These are phyloP conservation scores for Backusella tarrabulga DNA, from an alignment of 192 early-diverging fungal species.

Conservation along the genomic window DNA sequence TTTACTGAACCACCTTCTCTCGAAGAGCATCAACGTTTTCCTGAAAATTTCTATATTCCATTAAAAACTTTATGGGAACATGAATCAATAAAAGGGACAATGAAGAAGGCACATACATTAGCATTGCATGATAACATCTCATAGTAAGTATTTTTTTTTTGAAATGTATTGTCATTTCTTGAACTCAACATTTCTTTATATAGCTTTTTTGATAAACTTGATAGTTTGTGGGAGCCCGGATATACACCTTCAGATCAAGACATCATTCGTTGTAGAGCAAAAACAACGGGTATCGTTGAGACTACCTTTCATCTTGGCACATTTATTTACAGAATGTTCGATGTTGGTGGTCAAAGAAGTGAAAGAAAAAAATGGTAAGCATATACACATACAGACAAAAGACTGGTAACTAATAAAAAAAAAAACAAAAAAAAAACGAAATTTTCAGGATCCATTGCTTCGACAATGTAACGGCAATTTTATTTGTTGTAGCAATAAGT, in stretches of 20 bases:
- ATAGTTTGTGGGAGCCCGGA: slow-evolving; percentile 41
- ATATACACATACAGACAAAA: background rate
- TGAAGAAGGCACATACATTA: slow-evolving; percentile 42
- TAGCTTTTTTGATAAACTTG: slow-evolving; percentile 53
- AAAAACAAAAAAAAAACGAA: background rate
- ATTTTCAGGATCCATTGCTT: slow-evolving; percentile 43
- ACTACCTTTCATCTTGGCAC: slow-evolving; percentile 53
- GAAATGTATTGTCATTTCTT: background rate
- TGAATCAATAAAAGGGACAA: slow-evolving; percentile 40
- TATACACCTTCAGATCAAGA: slow-evolving; percentile 60
- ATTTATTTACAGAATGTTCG: slow-evolving; percentile 81
- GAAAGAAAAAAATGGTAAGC: slow-evolving; percentile 93
- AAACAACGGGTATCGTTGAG: slow-evolving; percentile 65
- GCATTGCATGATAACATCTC: slow-evolving; percentile 51
- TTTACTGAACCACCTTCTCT: slow-evolving; percentile 40
- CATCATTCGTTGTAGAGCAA: slow-evolving; percentile 57
- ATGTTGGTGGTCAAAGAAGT: slow-evolving; percentile 96
- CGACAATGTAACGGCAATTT: slow-evolving; percentile 54
- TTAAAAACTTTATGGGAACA: slow-evolving; percentile 50
- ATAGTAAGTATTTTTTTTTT: slow-evolving; percentile 39
- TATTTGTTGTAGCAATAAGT: slow-evolving; percentile 60
- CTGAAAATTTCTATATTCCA: slow-evolving; percentile 38
- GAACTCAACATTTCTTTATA: slow-evolving; percentile 6
- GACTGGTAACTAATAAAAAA: no score
- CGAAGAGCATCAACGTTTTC: slow-evolving; percentile 38